Evolutionary conservation across 73 alveolate genomes (phyloP).

Genomic region (Uronychia binucleata): DNA sequence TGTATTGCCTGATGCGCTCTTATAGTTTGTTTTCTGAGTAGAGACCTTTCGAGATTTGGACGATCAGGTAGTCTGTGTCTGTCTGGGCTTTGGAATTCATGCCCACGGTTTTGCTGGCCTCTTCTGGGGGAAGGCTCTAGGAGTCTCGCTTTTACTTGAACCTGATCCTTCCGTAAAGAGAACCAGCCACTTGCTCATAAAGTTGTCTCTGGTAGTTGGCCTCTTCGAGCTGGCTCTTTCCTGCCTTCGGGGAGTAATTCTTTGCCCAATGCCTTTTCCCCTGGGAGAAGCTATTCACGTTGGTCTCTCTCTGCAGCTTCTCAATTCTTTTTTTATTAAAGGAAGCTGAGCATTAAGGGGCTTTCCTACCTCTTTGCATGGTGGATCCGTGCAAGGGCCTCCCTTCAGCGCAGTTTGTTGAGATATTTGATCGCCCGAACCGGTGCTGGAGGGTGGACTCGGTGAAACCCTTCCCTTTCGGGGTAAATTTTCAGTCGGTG

Average conservation of each 20-base stretch:
- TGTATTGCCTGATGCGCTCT: neutral
- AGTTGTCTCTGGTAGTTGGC: neutral
- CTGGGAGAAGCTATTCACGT: neutral
- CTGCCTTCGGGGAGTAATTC: neutral
- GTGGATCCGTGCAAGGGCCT: neutral
- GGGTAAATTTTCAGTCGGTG: neutral
- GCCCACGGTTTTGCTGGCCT: neutral
- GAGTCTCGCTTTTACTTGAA: neutral
- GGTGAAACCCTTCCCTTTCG: neutral
- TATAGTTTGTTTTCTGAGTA: neutral
- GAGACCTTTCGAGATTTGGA: neutral
- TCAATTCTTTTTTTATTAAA: neutral
- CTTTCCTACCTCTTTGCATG: neutral
- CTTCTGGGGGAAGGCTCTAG: neutral
- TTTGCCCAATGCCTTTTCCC: neutral
- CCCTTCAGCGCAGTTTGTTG: neutral
- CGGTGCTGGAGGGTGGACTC: neutral
- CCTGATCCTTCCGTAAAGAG: neutral
- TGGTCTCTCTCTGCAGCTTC: neutral
- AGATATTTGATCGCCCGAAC: neutral
- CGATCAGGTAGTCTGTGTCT: neutral
- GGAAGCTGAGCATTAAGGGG: neutral
- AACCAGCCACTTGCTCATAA: neutral
- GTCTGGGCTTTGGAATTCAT: neutral
- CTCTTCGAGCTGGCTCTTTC: neutral